A percentile compares a stretch with the other conserved stretches of the same genome.
phyloP scores from a whole-genome alignment of 2,329 filamentous ascomycete genomes.

The Diaporthe citriasiana region DNA sequence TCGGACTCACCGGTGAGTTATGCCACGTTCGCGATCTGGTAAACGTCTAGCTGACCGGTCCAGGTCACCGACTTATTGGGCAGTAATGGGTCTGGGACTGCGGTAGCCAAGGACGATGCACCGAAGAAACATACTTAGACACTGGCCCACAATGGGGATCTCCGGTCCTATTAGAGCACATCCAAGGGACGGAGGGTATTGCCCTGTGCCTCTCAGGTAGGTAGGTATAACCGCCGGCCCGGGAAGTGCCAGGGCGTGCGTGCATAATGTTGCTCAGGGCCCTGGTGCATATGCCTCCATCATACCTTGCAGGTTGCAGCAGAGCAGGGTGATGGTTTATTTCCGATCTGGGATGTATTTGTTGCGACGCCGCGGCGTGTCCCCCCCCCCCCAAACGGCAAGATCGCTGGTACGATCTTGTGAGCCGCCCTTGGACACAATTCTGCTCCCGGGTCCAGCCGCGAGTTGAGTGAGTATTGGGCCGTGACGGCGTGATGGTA shows the following conservation, averaged over 20 bases:
- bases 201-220: not conserved
- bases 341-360: constrained; percentile 21
- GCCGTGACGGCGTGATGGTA: not conserved
- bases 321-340: not conserved
- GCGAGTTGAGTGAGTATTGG: not conserved
- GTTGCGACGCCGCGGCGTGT: not conserved
- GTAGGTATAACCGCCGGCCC: constrained; percentile 25
- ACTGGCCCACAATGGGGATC: constrained; percentile 18
- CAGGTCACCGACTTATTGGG: constrained; percentile 26
- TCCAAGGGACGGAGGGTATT: not conserved
- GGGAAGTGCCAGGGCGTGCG: constrained; percentile 21
- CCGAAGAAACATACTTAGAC: constrained; percentile 27
- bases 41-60: constrained; percentile 26
- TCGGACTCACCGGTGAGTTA: constrained; percentile 27
- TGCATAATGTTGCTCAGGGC: not conserved
- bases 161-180: constrained; percentile 10
- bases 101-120: constrained; percentile 28
- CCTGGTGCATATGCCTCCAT: not conserved
- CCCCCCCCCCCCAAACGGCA: constrained; percentile 13
- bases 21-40: constrained; percentile 24
- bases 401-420: not conserved
- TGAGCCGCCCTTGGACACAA: not conserved
- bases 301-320: not conserved
- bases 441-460: constrained; percentile 2
- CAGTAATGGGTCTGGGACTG: constrained; percentile 21